Evolutionary conservation across 208 protist species (phyloP), one percentile per base, ranked within the genome.

Genomic region (Trypanosoma rangeli): DNA sequence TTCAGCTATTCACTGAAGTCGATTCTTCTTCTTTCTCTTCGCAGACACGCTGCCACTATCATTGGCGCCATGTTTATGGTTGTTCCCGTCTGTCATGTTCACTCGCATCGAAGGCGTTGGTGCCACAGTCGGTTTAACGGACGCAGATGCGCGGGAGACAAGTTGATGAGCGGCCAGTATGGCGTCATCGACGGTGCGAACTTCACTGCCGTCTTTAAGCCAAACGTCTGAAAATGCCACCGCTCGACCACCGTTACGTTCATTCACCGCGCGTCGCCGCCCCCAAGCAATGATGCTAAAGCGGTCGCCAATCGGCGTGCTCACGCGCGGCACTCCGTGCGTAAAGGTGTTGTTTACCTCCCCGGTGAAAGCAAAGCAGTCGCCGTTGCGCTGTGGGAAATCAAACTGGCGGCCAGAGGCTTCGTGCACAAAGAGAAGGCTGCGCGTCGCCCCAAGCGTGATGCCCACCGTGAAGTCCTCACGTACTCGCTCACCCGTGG

Each of bases 281-380:
- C 94, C 94, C 94, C 94, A 97, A 1, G 81, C 89, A 66, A 97
- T 97, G 74, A 97, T 95, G 73, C 86, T 94, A 67, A 97, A 93
- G 29, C 92, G 89, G 58, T 94, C 86, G 0, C 82, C 85, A 31
- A 84, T 84, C 4, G 84, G 79, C 15, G 68, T 79, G 67, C 83
- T 68, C n/a, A 82, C 77, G 16, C 92, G 87, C 2, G 94, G 94
- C 37, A 98, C 89, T 44, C 94, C 94, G 58, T 98, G 94, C 7
- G 91, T 93, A 73, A 98, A 98, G 0, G 65, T 59, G 28, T 79
- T 79, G 66, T 98, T 98, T 12, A 97, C 86, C 55, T 95, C 91
- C 29, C 83, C 83, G 0, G 87, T 95, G 64, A 98, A 98, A 7
- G 94, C 92, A 66, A 98, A 98, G 73, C 92, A 91, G 78, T 98